Evolutionary conservation across 2,329 filamentous ascomycete species (phyloP).

Genomic region (Ustulina deusta): DNA sequence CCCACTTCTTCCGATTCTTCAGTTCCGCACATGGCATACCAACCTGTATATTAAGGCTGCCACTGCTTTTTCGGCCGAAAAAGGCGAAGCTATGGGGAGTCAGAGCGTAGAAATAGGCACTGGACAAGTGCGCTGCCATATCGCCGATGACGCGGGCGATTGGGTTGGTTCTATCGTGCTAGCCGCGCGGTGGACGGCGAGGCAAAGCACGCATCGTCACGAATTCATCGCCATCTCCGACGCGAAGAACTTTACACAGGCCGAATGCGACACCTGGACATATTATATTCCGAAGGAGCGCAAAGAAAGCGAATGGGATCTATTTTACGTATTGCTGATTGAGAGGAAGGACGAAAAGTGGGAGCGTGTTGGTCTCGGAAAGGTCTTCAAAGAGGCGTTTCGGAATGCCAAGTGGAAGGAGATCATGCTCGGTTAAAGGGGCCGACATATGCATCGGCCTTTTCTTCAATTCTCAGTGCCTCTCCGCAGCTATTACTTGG

Average conservation of each 20-base stretch:
- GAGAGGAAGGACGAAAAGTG: constrained; percentile 43
- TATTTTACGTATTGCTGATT: constrained; percentile 52
- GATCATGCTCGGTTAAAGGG: constrained; percentile 11
- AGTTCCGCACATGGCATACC: constrained; percentile 51
- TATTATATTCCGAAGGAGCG: constrained; percentile 53
- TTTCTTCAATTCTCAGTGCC: not conserved
- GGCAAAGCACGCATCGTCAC: constrained; percentile 20
- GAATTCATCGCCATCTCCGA: constrained; percentile 51
- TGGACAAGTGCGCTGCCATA: constrained; percentile 42
- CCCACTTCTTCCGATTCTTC: constrained; percentile 46
- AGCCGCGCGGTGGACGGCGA: constrained; percentile 39
- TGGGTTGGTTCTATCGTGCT: constrained; percentile 52
- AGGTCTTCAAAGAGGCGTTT: constrained; percentile 52
- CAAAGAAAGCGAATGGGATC: constrained; percentile 51
- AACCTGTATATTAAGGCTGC: constrained; percentile 33
- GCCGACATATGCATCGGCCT: not conserved
- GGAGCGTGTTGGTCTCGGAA: constrained; percentile 51
- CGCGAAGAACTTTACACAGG: constrained; percentile 50
- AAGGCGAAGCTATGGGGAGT: not conserved
- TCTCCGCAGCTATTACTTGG: too few species aligned
- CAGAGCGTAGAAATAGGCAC: constrained; percentile 1
- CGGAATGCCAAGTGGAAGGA: constrained; percentile 13
- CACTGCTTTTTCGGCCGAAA: constrained; percentile 20
- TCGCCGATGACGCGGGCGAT: constrained; percentile 48
- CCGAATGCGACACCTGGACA: constrained; percentile 51